Base-by-base conservation (phyloP, 148 eudicot species). In the Gaultheria prostrata region DNA sequence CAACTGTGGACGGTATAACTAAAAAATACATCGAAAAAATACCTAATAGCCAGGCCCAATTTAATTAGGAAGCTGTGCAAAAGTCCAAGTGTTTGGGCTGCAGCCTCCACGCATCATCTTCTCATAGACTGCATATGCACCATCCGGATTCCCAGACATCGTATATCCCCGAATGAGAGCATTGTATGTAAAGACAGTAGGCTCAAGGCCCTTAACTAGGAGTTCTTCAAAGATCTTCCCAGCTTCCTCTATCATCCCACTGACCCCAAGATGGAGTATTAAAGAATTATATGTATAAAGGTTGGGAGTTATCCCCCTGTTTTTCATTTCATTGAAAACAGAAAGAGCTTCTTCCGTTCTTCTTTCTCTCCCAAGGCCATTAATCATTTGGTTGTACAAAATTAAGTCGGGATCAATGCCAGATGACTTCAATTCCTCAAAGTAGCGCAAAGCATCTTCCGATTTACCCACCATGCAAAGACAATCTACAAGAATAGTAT, bases 61-160 rank as follows among this genome's bases (percentile, higher is more conserved):
- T 87, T 87, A 91, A 84, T 96, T 96, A 82, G 99, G 99, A 85
- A 97, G 99, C 86, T 93, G 98, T 12, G 92, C 92, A 88, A 94
- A 90, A 54, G 99, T 97, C 63, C 93, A 93, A 18, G 84, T 76
- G 83, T 97, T 94, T 20, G 99, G 99, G 83, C 89, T 88, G 85
- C 98, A 97, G 15, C 99, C 99, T 83, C 93, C 94, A 80, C 85
- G 87, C 99, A 97, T 93, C 99, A 97, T 97, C 88, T 86, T 94
- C 90, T 97, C 93, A 88, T 93, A 97, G 59, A 97, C 87, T 32
- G 90, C 92, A 88, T 90, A 97, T 20, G 99, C 99, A 77, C 86
- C 84, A 65, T 91, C 97, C 48, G 92, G 83, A 82, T 94, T 88
- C 26, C 99, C 99, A 1, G 95, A 90, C 24, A 89, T 78, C 69